phyloP scores from a whole-genome alignment of 805 yeast genomes.

The Candida khao-thaluensis region DNA sequence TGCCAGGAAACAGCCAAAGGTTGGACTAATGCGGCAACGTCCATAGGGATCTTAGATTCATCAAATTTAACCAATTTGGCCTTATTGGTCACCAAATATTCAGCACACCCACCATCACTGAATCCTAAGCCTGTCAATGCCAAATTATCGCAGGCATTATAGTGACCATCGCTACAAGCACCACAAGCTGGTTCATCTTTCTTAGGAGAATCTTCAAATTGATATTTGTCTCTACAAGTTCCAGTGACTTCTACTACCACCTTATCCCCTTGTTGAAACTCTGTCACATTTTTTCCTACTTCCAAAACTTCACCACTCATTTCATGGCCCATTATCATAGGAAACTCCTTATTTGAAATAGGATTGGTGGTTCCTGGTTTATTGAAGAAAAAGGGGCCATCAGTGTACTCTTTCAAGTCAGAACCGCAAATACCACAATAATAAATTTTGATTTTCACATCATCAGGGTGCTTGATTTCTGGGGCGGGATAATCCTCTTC shows the following conservation, averaged over 20 bases:
- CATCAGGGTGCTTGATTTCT: constrained; percentile 27
- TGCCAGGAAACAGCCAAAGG: constrained; percentile 64
- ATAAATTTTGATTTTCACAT: constrained; percentile 56
- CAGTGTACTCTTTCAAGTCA: constrained; percentile 55
- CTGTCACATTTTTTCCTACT: constrained; percentile 55
- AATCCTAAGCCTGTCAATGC: constrained; percentile 58
- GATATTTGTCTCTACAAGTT: constrained; percentile 49
- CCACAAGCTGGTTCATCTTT: constrained; percentile 33
- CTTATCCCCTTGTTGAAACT: constrained; percentile 57
- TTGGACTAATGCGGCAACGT: constrained; percentile 53
- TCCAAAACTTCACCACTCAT: constrained; percentile 59
- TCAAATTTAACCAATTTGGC: constrained; percentile 44
- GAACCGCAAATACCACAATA: constrained; percentile 67
- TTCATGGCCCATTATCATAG: constrained; percentile 60
- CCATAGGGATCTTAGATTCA: constrained; percentile 34
- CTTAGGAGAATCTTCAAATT: constrained; percentile 36
- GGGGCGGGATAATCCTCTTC: constrained; percentile 27
- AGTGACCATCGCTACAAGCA: constrained; percentile 49
- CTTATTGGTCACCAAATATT: constrained; percentile 42
- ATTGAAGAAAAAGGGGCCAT: constrained; percentile 60
- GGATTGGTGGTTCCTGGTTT: constrained; percentile 42
- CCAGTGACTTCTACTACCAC: constrained; percentile 66
- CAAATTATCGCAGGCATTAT: constrained; percentile 51
- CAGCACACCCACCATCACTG: constrained; percentile 55
- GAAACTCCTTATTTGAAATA: constrained; percentile 42